Evolutionary conservation across 169 alveolate genomes (phyloP).

Genomic region (Babesia gibsoni): DNA sequence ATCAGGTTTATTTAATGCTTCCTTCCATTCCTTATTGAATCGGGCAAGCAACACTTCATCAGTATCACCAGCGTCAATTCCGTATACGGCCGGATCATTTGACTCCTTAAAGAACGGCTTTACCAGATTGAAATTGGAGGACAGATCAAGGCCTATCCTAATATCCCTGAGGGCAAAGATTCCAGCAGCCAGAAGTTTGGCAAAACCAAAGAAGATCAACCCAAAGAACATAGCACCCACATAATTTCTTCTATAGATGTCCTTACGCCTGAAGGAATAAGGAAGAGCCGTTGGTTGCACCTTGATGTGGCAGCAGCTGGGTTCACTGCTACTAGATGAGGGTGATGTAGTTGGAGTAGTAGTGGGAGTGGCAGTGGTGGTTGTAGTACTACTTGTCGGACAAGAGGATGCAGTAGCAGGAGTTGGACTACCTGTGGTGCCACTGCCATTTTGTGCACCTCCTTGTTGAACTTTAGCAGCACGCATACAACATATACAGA

Average conservation of each 20-base stretch:
- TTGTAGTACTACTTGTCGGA: too few relatives aligned
- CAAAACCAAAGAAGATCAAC: conserved; percentile 21
- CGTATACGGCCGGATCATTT: not conserved
- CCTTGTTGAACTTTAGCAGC: not conserved
- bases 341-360: too few relatives aligned
- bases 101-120: conserved; percentile 17
- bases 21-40: not conserved
- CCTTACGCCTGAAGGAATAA: conserved; percentile 38
- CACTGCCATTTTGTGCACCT: not conserved
- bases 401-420: too few relatives aligned
- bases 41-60: not conserved
- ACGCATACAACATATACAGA: not conserved
- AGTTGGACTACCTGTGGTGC: not conserved
- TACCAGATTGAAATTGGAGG: not conserved
- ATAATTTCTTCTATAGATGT: conserved; percentile 12
- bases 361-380: too few relatives aligned
- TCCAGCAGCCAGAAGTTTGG: conserved; percentile 2
- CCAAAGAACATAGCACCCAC: conserved; percentile 20
- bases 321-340: not conserved
- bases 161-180: not conserved
- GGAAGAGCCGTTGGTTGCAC: conserved; percentile 52
- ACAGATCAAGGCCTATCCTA: conserved; percentile 8
- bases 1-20: too few relatives aligned
- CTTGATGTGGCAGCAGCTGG: conserved; percentile 43
- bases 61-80: not conserved